Percentiles rank a stretch among this genome's conserved stretches.
Evolutionary conservation across 306 rosid species (phyloP).

Genomic region (Lotus japonicus): DNA sequence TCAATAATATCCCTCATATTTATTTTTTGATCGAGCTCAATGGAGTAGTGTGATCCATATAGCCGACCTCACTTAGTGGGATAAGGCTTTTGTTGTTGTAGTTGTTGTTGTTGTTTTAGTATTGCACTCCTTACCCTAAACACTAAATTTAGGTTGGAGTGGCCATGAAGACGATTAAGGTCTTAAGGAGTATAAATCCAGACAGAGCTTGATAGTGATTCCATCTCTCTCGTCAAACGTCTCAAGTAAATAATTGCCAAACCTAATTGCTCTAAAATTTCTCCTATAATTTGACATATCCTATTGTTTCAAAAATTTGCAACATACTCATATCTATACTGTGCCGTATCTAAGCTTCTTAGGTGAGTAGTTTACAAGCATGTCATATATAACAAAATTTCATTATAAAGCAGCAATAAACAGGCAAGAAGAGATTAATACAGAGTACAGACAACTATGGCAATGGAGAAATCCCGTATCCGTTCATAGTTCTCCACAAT

Average conservation of each 20-base stretch:
- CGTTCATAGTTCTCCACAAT: constrained; percentile 90
- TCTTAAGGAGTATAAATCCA: not conserved
- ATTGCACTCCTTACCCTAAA: not conserved
- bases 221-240: not conserved
- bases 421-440: constrained; percentile 33
- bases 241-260: not conserved
- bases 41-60: no score
- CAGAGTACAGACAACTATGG: constrained; percentile 81
- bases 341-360: no score
- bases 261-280: not conserved
- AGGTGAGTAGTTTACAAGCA: not conserved
- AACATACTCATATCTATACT: no score
- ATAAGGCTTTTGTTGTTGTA: no score
- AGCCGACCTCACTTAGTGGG: no score
- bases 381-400: not conserved
- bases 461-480: constrained; percentile 87
- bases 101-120: no score
- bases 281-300: no score
- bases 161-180: not conserved
- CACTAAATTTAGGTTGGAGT: not conserved
- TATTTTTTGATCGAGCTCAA: no score
- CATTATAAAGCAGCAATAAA: constrained; percentile 2
- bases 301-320: no score
- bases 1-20: no score
- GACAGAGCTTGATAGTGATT: not conserved